Evolutionary conservation across 352 stramenopile genomes (phyloP).

Genomic region (Phytophthora chlamydospora): DNA sequence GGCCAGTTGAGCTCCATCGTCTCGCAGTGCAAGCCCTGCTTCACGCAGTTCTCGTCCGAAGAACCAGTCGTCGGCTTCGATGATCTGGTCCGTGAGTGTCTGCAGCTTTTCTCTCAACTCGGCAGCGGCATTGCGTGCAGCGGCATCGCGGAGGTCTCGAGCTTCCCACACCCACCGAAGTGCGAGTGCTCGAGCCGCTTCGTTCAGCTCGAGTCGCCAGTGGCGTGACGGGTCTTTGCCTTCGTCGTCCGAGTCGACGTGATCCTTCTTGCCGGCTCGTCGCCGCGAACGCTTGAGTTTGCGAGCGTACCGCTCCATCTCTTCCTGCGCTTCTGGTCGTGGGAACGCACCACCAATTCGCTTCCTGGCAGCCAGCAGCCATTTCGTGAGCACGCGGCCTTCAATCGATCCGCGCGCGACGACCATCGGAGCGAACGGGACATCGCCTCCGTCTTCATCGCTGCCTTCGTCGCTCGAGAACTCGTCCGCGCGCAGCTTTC

Average conservation of each 20-base stretch:
- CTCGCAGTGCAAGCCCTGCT: slow-evolving; percentile 68
- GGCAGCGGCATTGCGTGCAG: slow-evolving; percentile 47
- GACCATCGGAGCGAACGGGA: slow-evolving; percentile 93
- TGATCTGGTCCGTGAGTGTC: slow-evolving; percentile 79
- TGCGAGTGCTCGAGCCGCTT: slow-evolving; percentile 75
- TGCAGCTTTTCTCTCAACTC: slow-evolving; percentile 66
- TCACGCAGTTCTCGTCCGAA: slow-evolving; percentile 88
- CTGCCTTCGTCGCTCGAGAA: slow-evolving; percentile 89
- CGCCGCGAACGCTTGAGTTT: slow-evolving; percentile 84
- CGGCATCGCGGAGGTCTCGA: slow-evolving; percentile 59
- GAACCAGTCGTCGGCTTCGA: slow-evolving; percentile 94
- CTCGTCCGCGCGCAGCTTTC: slow-evolving; percentile 88
- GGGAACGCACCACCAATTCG: slow-evolving; percentile 93
- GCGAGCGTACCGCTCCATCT: slow-evolving; percentile 93
- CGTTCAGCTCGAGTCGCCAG: slow-evolving; percentile 86
- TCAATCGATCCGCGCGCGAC: slow-evolving; percentile 90
- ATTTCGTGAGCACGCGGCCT: slow-evolving; percentile 95
- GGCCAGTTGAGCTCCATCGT: slow-evolving; percentile 59
- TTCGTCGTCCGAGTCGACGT: slow-evolving; percentile 79
- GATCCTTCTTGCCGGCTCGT: slow-evolving; percentile 63
- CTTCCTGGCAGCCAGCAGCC: slow-evolving; percentile 91
- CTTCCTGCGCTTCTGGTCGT: slow-evolving; percentile 71
- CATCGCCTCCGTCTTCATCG: slow-evolving; percentile 78
- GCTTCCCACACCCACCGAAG: slow-evolving; percentile 86
- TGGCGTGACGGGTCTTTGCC: slow-evolving; percentile 63